Evolutionary conservation across 2,329 filamentous ascomycete species (phyloP).

Genomic region (Alternaria novae-zelandiae): DNA sequence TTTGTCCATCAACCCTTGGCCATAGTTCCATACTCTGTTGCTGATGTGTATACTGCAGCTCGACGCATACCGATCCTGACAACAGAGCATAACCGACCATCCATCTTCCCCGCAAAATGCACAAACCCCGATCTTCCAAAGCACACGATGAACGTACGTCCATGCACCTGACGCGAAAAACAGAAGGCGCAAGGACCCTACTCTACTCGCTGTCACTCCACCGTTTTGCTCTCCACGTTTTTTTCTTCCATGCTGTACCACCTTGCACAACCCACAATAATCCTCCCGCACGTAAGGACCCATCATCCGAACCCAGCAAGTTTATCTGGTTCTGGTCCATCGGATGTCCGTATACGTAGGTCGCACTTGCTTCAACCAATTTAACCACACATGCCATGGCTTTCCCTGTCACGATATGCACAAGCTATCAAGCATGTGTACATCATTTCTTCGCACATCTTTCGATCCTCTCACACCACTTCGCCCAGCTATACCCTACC

Average conservation of each 20-base stretch:
- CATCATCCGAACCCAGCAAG: slow-evolving; percentile 3
- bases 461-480: not conserved
- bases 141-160: not conserved
- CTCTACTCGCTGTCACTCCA: not conserved
- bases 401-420: not conserved
- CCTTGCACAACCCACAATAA: not conserved
- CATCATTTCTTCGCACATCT: not conserved
- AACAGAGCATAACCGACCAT: not conserved
- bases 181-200: not conserved
- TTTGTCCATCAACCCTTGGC: not conserved
- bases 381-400: not conserved
- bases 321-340: not conserved
- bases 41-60: slow-evolving; percentile 3
- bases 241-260: not conserved
- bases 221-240: slow-evolving; percentile 1
- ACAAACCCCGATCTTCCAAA: not conserved
- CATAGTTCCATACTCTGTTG: slow-evolving; percentile 2
- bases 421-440: not conserved
- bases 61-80: slow-evolving; percentile 7
- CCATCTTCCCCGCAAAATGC: slow-evolving; percentile 14
- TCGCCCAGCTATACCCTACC: not conserved
- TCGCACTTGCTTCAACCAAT: not conserved
- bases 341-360: not conserved
- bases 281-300: not conserved
- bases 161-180: slow-evolving; percentile 3